Percentiles rank a stretch among this genome's conserved stretches.
Evolutionary conservation across 1,284 basidiomycete genomes (phyloP).

Genomic region (Tylopilus sp.): DNA sequence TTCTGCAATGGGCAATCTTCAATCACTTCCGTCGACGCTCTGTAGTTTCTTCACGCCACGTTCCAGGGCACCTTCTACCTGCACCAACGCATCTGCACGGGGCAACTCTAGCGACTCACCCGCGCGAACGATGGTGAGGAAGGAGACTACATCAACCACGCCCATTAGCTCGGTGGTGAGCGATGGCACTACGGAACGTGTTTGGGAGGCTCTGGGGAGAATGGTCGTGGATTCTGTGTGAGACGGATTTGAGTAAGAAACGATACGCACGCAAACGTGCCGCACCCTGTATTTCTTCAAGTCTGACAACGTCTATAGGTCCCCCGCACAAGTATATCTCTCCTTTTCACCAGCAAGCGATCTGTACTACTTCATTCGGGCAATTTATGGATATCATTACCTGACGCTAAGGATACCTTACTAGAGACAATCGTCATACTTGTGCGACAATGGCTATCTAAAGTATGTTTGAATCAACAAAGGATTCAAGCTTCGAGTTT

Average conservation of each 20-base stretch:
- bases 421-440: no score
- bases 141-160: background rate
- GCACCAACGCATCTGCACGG: conserved; percentile 18
- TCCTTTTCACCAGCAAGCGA: no score
- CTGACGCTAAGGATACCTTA: no score
- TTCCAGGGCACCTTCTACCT: conserved; percentile 22
- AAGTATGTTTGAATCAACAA: no score
- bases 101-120: conserved; percentile 1
- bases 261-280: background rate
- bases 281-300: background rate
- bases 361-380: no score
- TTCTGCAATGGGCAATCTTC: background rate
- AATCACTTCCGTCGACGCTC: conserved; percentile 10
- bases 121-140: background rate
- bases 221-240: conserved; percentile 24
- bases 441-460: no score
- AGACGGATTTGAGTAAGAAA: conserved; percentile 1
- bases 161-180: background rate
- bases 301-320: no score
- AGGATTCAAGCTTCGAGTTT: no score
- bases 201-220: conserved; percentile 26
- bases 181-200: conserved; percentile 9
- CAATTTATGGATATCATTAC: no score
- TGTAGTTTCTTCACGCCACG: conserved; percentile 15
- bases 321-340: no score